Evolutionary conservation across 2,329 filamentous ascomycete genomes (phyloP).

Genomic region (Alternaria dauci): DNA sequence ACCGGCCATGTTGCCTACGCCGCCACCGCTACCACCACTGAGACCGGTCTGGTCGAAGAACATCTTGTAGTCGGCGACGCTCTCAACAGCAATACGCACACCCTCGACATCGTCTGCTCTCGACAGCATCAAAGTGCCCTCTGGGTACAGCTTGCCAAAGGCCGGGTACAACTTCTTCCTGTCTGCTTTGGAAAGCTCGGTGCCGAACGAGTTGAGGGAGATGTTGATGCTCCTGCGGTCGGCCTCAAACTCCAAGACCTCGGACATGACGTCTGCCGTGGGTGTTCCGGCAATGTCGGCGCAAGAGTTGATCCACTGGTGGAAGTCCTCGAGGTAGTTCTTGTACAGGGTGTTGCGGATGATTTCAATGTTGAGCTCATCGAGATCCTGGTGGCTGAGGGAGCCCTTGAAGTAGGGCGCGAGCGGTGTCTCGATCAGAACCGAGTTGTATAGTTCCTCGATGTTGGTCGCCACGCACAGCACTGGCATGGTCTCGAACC

Average conservation of each 20-base stretch:
- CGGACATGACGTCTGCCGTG: slow-evolving; percentile 92
- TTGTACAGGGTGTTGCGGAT: slow-evolving; percentile 98
- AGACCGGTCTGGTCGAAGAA: slow-evolving; percentile 94
- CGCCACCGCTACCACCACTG: slow-evolving; percentile 75
- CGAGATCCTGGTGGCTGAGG: slow-evolving; percentile 92
- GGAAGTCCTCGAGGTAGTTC: slow-evolving; percentile 98
- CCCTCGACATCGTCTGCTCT: slow-evolving; percentile 94
- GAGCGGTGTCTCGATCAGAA: slow-evolving; percentile 94
- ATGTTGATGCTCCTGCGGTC: slow-evolving; percentile 98
- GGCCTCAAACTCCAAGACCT: slow-evolving; percentile 95
- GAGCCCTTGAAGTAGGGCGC: slow-evolving; percentile 98
- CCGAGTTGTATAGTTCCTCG: slow-evolving; percentile 97
- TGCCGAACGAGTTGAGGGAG: slow-evolving; percentile 97
- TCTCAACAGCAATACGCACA: slow-evolving; percentile 91
- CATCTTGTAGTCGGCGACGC: slow-evolving; percentile 89
- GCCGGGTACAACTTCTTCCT: slow-evolving; percentile 95
- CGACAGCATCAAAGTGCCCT: slow-evolving; percentile 93
- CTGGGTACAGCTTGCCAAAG: slow-evolving; percentile 90
- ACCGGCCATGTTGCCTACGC: slow-evolving; percentile 84
- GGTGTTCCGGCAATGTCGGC: slow-evolving; percentile 87
- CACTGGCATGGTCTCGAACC: slow-evolving; percentile 99
- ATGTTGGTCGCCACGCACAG: slow-evolving; percentile 98
- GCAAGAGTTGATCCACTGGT: slow-evolving; percentile 91
- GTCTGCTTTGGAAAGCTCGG: slow-evolving; percentile 91
- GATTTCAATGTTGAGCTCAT: slow-evolving; percentile 99